Percentiles rank a stretch among this genome's conserved stretches.
Conservation (phyloP, 2,329 filamentous ascomycete species). For the Boeremia lycopersici region DNA sequence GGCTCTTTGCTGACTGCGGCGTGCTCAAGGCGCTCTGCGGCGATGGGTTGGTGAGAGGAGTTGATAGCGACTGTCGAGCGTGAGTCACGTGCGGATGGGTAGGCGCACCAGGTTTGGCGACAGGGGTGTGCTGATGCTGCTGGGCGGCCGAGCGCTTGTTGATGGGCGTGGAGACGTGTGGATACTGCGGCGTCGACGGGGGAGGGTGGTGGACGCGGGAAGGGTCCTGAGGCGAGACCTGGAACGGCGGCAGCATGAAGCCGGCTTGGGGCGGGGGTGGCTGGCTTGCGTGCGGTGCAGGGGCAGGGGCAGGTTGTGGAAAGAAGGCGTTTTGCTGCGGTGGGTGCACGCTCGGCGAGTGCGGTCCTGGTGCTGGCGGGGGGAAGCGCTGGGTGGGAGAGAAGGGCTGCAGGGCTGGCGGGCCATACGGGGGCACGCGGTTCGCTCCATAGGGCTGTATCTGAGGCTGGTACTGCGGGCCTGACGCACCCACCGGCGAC, state of each 20-base stretch:
- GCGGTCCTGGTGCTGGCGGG: constrained; percentile 34
- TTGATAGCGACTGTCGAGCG: constrained; percentile 34
- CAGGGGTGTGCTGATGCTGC: constrained; percentile 21
- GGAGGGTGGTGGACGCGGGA: constrained; percentile 46
- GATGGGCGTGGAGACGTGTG: constrained; percentile 38
- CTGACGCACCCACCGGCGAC: constrained; percentile 44
- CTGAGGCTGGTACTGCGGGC: constrained; percentile 39
- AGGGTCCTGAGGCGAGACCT: constrained; percentile 53
- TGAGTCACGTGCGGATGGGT: constrained; percentile 34
- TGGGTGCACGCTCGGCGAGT: constrained; percentile 41
- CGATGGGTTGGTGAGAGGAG: constrained; percentile 32
- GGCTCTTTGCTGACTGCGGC: constrained; percentile 38
- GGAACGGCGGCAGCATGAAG: constrained; percentile 56
- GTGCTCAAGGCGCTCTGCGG: constrained; percentile 35
- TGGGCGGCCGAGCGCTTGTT: constrained; percentile 14
- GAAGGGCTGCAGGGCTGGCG: constrained; percentile 38
- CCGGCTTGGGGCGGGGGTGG: constrained; percentile 50
- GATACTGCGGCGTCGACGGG: constrained; percentile 30
- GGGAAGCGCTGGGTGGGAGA: constrained; percentile 38
- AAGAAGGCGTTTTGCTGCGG: constrained; percentile 42
- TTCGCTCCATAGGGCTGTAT: constrained; percentile 32
- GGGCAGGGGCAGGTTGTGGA: constrained; percentile 37
- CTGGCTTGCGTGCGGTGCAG: constrained; percentile 42
- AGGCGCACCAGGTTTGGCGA: constrained; percentile 19
- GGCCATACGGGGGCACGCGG: constrained; percentile 34